A percentile compares a stretch with the other conserved stretches of the same genome.
Conservation (phyloP, 2,329 filamentous ascomycete species). For the Arthrobotrys entomopaga region DNA sequence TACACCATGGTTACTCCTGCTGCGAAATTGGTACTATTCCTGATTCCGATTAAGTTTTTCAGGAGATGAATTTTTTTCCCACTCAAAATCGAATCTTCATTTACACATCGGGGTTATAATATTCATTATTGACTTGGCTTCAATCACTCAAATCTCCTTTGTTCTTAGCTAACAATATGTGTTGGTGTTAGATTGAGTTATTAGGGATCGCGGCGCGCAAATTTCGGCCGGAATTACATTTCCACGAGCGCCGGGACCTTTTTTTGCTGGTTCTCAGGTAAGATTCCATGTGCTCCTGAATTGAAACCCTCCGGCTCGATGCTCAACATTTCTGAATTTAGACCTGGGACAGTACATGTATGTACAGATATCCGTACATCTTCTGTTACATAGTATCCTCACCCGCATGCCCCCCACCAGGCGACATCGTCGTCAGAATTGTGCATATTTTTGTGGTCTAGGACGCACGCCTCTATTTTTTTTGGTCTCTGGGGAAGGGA, state of each 20-base stretch:
- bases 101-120: too few species aligned
- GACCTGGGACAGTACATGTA: constrained; percentile 18
- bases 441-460: not conserved
- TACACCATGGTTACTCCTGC: too few species aligned
- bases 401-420: not conserved
- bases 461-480: too few species aligned
- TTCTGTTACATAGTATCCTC: constrained; percentile 21
- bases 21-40: too few species aligned
- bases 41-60: too few species aligned
- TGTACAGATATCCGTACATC: not conserved
- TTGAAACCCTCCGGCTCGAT: not conserved
- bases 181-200: too few species aligned
- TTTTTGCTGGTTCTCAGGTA: not conserved
- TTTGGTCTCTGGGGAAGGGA: constrained; percentile 4
- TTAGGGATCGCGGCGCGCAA: too few species aligned
- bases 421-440: not conserved
- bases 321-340: constrained; percentile 34
- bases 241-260: not conserved
- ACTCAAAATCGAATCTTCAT: not conserved
- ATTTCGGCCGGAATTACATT: too few species aligned
- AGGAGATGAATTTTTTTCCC: too few species aligned
- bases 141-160: not conserved
- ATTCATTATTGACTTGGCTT: too few species aligned
- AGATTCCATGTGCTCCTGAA: not conserved
- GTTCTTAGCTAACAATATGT: not conserved